A percentile compares a stretch with the other conserved stretches of the same genome.
These are phyloP conservation scores for Rhodotorula mucilaginosa DNA, from an alignment of 1,284 basidiomycete genomes.

Conservation along the genomic window DNA sequence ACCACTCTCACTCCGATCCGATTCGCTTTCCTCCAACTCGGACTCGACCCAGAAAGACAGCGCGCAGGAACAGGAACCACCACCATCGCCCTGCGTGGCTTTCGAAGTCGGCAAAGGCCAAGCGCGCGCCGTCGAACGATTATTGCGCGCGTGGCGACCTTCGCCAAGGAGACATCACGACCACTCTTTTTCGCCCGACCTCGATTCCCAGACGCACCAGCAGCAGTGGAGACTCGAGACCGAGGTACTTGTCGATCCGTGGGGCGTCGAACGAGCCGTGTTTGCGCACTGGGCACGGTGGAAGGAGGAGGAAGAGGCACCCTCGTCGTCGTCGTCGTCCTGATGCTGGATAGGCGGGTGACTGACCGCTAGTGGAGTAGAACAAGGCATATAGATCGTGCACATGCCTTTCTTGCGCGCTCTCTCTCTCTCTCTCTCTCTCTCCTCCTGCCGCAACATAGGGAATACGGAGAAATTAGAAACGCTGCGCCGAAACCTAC, in stretches of 20 bases:
- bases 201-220: no score
- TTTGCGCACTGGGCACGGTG: slow-evolving; percentile 40
- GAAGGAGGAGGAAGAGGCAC: not conserved
- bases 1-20: not conserved
- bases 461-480: not conserved
- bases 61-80: not conserved
- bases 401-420: not conserved
- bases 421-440: no score
- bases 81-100: slow-evolving; percentile 58
- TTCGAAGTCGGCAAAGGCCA: slow-evolving; percentile 78
- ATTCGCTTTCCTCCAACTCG: no score
- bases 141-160: slow-evolving; percentile 58
- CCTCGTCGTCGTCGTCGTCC: not conserved
- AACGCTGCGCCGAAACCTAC: not conserved
- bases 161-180: not conserved
- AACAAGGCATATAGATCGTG: not conserved
- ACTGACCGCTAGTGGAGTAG: not conserved
- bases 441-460: not conserved
- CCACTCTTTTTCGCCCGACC: not conserved
- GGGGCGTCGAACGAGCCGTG: slow-evolving; percentile 57
- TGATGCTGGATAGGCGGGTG: not conserved
- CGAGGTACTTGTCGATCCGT: slow-evolving; percentile 74
- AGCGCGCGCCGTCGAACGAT: slow-evolving; percentile 60
- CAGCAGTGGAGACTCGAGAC: slow-evolving; percentile 46
- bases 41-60: no score